These are phyloP conservation scores for Malassezia globosa DNA, from an alignment of 1,284 basidiomycete genomes.

Conservation along the genomic window DNA sequence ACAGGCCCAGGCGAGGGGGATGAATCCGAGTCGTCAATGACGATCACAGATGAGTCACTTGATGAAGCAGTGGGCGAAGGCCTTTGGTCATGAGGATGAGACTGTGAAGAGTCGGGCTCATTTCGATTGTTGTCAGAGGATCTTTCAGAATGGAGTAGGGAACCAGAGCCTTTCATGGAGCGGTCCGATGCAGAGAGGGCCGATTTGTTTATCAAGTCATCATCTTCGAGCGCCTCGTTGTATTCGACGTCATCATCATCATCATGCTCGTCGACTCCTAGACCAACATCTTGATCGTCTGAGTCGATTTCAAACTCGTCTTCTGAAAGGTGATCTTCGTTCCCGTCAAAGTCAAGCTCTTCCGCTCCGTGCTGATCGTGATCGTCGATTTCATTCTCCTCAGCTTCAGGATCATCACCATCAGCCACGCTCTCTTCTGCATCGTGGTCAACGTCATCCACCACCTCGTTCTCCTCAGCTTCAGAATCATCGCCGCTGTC, in stretches of 20 bases:
- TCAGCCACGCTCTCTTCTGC: neutral
- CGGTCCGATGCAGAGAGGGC: too few relatives aligned
- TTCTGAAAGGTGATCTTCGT: neutral
- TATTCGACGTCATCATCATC: neutral
- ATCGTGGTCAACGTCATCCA: neutral
- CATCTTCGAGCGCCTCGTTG: too few relatives aligned
- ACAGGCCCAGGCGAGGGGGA: neutral
- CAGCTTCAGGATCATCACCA: neutral
- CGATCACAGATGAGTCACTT: neutral
- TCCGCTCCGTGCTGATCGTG: neutral
- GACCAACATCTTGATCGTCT: neutral
- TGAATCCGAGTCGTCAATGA: conserved; percentile 2
- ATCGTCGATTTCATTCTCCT: neutral
- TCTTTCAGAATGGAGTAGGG: too few relatives aligned
- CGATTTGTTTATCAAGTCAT: too few relatives aligned
- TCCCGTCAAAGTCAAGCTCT: neutral
- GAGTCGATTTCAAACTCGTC: neutral
- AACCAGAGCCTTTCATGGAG: too few relatives aligned
- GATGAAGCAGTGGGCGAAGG: neutral
- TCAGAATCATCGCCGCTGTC: neutral
- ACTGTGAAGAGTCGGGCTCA: too few relatives aligned
- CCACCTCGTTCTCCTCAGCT: neutral
- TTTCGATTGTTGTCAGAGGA: too few relatives aligned
- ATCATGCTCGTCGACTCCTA: neutral
- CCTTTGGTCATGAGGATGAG: too few relatives aligned